Percentiles rank a stretch among this genome's conserved stretches.
These are phyloP conservation scores for Trifolium fragiferum DNA, from an alignment of 306 rosid species.

Conservation along the genomic window DNA sequence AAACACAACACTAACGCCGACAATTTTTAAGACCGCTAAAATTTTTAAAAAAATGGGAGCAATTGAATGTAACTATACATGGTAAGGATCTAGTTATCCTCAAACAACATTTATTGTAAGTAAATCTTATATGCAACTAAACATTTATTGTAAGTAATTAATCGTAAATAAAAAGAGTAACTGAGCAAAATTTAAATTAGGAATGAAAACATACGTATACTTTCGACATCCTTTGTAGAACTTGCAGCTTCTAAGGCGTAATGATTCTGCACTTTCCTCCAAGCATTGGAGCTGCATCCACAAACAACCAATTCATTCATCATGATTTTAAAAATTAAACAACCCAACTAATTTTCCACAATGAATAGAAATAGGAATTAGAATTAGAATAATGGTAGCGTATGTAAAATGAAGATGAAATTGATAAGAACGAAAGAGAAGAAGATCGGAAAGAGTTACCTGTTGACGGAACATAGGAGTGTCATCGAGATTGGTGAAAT, in stretches of 20 bases:
- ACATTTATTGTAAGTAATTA: background rate
- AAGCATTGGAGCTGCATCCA: conserved; percentile 78
- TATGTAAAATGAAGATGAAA: conserved; percentile 17
- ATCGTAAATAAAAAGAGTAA: background rate
- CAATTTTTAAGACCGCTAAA: background rate
- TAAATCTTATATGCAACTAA: background rate
- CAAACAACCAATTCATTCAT: background rate
- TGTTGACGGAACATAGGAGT: conserved; percentile 70
- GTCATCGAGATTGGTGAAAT: conserved; percentile 60
- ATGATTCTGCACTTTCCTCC: conserved; percentile 90
- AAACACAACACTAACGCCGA: background rate
- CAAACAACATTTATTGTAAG: background rate
- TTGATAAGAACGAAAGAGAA: background rate
- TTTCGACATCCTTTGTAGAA: conserved; percentile 92
- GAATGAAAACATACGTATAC: conserved; percentile 63
- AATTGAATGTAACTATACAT: background rate
- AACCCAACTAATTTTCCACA: background rate
- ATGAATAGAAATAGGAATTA: background rate
- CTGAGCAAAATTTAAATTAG: conserved; percentile 7
- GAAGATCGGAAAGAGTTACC: conserved; percentile 34
- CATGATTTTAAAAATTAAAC: conserved; percentile 18
- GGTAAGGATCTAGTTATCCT: background rate
- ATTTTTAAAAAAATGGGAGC: background rate
- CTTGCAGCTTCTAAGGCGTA: conserved; percentile 72
- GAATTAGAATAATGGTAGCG: conserved; percentile 3